phyloP scores from a whole-genome alignment of 2,329 filamentous ascomycete genomes.

The Ophiosphaerella korrae region DNA sequence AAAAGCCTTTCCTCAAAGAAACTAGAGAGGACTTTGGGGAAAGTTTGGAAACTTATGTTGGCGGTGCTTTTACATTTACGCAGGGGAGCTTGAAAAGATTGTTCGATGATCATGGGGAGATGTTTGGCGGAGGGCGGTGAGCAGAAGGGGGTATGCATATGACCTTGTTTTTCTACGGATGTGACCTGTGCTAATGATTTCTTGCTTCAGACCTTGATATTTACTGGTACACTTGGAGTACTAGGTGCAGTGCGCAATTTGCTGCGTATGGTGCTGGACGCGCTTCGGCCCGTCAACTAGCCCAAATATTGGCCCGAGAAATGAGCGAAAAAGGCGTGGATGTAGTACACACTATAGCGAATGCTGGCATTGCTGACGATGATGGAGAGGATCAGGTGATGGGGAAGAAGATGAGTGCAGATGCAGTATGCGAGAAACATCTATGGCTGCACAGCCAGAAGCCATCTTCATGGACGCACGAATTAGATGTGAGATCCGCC shows the following conservation, averaged over 20 bases:
- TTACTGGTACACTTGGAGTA: slow-evolving; percentile 61
- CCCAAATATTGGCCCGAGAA: slow-evolving; percentile 62
- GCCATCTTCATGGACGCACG: slow-evolving; percentile 59
- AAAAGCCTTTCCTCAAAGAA: slow-evolving; percentile 62
- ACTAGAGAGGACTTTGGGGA: slow-evolving; percentile 54
- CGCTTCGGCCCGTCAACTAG: slow-evolving; percentile 59
- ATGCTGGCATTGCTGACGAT: slow-evolving; percentile 60
- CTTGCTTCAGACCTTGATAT: slow-evolving; percentile 55
- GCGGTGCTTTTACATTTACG: slow-evolving; percentile 61
- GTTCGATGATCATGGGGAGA: slow-evolving; percentile 58
- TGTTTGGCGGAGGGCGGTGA: slow-evolving; percentile 52
- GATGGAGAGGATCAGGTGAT: slow-evolving; percentile 54
- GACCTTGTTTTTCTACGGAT: background rate
- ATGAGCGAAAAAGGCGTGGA: slow-evolving; percentile 63
- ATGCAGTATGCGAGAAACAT: slow-evolving; percentile 63
- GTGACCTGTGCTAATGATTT: background rate
- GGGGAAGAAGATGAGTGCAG: slow-evolving; percentile 63
- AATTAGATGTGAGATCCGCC: slow-evolving; percentile 58
- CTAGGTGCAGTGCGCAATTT: slow-evolving; percentile 60
- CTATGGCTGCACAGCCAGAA: slow-evolving; percentile 57
- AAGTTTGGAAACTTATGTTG: slow-evolving; percentile 58
- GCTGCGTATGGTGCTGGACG: slow-evolving; percentile 61
- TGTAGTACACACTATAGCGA: slow-evolving; percentile 64
- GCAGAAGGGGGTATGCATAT: slow-evolving; percentile 56
- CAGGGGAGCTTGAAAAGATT: slow-evolving; percentile 59